A percentile compares a stretch with the other conserved stretches of the same genome.
phyloP scores from a whole-genome alignment of 352 stramenopile species.

The Aphanomyces invadans region DNA sequence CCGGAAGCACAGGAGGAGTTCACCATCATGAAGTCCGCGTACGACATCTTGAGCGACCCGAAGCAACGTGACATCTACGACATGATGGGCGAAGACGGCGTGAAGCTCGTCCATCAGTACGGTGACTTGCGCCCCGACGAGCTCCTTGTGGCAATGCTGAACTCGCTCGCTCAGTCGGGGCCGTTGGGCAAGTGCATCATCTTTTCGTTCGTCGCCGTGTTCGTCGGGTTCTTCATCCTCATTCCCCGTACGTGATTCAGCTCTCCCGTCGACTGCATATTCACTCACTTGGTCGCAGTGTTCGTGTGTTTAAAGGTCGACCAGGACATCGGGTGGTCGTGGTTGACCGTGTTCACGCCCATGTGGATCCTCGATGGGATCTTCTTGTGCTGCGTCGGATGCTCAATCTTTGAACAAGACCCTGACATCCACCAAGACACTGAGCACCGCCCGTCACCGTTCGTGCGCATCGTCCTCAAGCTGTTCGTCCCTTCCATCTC shows the following conservation, averaged over 20 bases:
- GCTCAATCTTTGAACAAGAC: constrained; percentile 42
- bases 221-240: constrained; percentile 80
- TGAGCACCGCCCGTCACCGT: constrained; percentile 36
- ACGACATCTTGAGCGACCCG: constrained; percentile 88
- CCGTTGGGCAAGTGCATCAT: constrained; percentile 56
- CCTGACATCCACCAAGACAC: constrained; percentile 50
- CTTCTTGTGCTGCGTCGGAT: constrained; percentile 72
- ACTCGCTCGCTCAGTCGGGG: constrained; percentile 65
- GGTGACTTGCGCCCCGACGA: constrained; percentile 67
- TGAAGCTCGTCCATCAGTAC: constrained; percentile 85
- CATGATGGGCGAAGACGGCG: constrained; percentile 80
- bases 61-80: constrained; percentile 79
- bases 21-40: constrained; percentile 86
- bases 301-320: constrained; percentile 80
- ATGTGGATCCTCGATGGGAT: constrained; percentile 69
- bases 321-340: constrained; percentile 65
- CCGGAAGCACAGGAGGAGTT: constrained; percentile 85
- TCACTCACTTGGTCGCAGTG: constrained; percentile 34
- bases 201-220: constrained; percentile 58
- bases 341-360: constrained; percentile 69
- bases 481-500: constrained; percentile 25
- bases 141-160: constrained; percentile 40
- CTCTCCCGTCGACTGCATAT: background rate
- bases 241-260: constrained; percentile 57
- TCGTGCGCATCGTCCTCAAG: constrained; percentile 43